phyloP scores from a whole-genome alignment of 495 filamentous ascomycete species.

The Cercophora sp. region DNA sequence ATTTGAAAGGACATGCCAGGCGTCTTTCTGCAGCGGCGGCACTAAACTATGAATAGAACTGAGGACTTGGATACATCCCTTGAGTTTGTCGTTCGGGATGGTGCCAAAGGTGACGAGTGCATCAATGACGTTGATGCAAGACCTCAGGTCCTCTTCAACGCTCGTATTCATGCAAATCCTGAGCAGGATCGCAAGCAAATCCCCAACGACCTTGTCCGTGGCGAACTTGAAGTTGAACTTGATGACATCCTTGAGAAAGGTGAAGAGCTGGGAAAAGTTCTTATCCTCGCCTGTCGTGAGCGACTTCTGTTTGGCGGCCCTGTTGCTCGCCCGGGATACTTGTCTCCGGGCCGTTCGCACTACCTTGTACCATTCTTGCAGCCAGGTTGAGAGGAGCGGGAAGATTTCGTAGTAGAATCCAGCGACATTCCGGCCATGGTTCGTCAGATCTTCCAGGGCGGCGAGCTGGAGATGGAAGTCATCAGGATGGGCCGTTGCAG shows the following conservation, averaged over 20 bases:
- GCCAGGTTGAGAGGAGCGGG: constrained; percentile 54
- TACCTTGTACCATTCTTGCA: constrained; percentile 52
- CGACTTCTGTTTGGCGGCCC: constrained; percentile 44
- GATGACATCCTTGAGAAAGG: constrained; percentile 72
- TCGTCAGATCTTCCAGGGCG: constrained; percentile 59
- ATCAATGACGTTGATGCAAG: constrained; percentile 73
- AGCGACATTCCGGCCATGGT: constrained; percentile 57
- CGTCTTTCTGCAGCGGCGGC: constrained; percentile 60
- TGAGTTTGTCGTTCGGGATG: constrained; percentile 64
- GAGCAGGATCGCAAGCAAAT: constrained; percentile 64
- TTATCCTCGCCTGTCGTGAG: constrained; percentile 59
- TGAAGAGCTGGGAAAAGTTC: constrained; percentile 64
- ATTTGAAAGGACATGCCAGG: constrained; percentile 73
- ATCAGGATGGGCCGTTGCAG: constrained; percentile 45
- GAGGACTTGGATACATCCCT: constrained; percentile 69
- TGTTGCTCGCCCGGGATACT: constrained; percentile 26
- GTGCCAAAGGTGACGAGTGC: constrained; percentile 73
- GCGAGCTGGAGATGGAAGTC: constrained; percentile 62
- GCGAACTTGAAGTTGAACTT: constrained; percentile 79
- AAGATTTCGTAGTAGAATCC: constrained; percentile 62
- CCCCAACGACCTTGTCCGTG: constrained; percentile 59
- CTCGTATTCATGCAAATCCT: constrained; percentile 73
- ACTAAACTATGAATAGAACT: constrained; percentile 79
- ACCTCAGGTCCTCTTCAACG: constrained; percentile 66
- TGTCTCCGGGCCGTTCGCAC: constrained; percentile 47